phyloP scores from a whole-genome alignment of 176 grass and related monocot genomes.

The Aegilops tauschii region DNA sequence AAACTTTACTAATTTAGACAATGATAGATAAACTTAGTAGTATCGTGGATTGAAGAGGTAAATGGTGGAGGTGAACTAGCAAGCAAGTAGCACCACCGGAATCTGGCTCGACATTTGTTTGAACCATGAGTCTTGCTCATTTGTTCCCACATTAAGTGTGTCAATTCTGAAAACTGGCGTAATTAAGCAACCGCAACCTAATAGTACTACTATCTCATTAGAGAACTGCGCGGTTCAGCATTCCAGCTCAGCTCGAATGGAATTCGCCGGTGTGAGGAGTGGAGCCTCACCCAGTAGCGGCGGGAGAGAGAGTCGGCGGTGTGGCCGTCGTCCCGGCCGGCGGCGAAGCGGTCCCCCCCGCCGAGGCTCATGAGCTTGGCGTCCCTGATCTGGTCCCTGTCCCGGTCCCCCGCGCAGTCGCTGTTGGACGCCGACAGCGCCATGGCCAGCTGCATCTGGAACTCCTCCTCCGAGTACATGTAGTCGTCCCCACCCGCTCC shows the following conservation, averaged over 20 bases:
- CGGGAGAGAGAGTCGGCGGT: conserved; percentile 82
- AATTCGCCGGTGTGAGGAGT: not conserved
- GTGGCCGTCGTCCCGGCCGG: conserved; percentile 52
- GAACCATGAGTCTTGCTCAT: not conserved
- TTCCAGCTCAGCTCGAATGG: not conserved
- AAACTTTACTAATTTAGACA: not conserved
- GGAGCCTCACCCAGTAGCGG: conserved; percentile 74
- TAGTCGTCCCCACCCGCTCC: conserved; percentile 59
- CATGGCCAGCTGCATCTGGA: conserved; percentile 96
- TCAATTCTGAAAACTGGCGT: not conserved
- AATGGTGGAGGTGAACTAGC: not conserved
- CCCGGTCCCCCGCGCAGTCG: conserved; percentile 61
- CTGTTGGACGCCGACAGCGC: conserved; percentile 91
- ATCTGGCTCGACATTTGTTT: not conserved
- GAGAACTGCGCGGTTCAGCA: not conserved
- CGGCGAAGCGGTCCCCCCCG: conserved; percentile 47
- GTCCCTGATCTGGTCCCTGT: conserved; percentile 96
- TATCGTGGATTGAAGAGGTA: not conserved
- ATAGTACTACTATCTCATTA: not conserved
- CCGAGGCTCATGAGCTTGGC: conserved; percentile 89
- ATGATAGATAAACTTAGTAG: not conserved
- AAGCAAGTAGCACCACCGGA: not conserved
- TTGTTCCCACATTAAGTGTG: not conserved
- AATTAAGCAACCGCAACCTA: not conserved
- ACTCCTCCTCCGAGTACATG: conserved; percentile 90